Evolutionary conservation across 1,284 basidiomycete species (phyloP), one percentile per base, ranked within the genome.

Genomic region (Irpex lacteus): DNA sequence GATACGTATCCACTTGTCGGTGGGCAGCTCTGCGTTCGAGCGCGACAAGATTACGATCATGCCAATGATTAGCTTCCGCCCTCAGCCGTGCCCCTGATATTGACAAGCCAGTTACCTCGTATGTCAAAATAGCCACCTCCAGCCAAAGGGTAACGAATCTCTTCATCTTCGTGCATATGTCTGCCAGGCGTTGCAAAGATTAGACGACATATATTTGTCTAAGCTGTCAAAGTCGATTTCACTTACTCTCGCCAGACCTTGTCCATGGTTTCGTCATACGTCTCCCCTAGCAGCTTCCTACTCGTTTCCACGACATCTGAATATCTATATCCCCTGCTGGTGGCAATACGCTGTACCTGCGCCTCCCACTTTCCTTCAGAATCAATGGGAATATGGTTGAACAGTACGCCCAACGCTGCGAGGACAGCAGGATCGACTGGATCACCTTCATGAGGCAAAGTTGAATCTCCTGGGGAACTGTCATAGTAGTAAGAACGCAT

Each of bases 151-250:
- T 92, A 97, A 15, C 94, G 83, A 69, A 95, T 95, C 77, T 96
- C 94, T 74, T 96, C 94, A 70, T 96, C 94, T 75, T 96, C 93
- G 70, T 96, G 94, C 78, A 96, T 83, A 70, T 95, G 93, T 71
- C 91, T 93, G 64, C 18, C 26, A 26, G 50, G 18, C 50, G 40
- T n/a, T 52, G 18, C 11, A n/a, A 9, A 52, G 50, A n/a, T 19
- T 8, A 7, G 8, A 21, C 21, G 15, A 18, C 50, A 52, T n/a
- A 8, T 8, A 52, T 13, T 18, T 44, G 8, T 9, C 11, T 44
- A 11, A 52, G 50, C 18, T 21, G 18, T 52, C 50, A 18, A 19
- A n/a, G 19, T 8, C 44, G 44, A 13, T 47, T 11, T 13, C 59
- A 77, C 88, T 69, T 68, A 93, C 91, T 94, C 91, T 66, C 89